Percentiles rank a stretch among this genome's conserved stretches.
phyloP scores from a whole-genome alignment of 106 monocot genomes.

The Platanthera zijinensis region DNA sequence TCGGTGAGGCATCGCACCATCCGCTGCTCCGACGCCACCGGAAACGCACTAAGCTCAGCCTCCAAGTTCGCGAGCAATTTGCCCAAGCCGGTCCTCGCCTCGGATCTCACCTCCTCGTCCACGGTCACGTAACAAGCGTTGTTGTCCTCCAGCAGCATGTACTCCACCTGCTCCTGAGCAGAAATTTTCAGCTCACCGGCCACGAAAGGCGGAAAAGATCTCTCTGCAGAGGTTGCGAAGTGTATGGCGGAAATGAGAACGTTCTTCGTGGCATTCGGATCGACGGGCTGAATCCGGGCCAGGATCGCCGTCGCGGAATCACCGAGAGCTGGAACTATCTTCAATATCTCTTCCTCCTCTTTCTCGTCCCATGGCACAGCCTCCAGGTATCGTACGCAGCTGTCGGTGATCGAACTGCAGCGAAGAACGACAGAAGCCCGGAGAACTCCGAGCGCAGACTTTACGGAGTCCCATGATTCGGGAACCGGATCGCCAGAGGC shows the following conservation, averaged over 20 bases:
- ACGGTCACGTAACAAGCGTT: conserved; percentile 47
- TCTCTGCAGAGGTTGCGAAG: conserved; percentile 46
- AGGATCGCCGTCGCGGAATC: conserved; percentile 35
- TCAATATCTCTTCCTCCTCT: conserved; percentile 87
- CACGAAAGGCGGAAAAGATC: conserved; percentile 45
- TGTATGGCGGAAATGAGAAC: conserved; percentile 82
- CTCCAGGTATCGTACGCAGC: conserved; percentile 73
- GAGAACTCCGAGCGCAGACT: conserved; percentile 73
- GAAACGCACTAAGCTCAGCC: conserved; percentile 28
- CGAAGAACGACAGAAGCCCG: conserved; percentile 52
- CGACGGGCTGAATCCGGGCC: conserved; percentile 53
- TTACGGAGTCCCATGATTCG: conserved; percentile 64
- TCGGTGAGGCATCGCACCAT: conserved; percentile 49
- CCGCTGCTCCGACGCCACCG: conserved; percentile 45
- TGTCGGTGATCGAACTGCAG: conserved; percentile 41
- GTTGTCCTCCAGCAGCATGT: conserved; percentile 79
- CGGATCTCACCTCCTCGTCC: conserved; percentile 64
- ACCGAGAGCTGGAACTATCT: conserved; percentile 46
- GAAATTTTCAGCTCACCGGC: conserved; percentile 73
- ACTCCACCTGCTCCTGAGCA: conserved; percentile 92
- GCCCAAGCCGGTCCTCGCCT: conserved; percentile 37
- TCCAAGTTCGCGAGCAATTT: conserved; percentile 49
- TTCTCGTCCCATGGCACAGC: conserved; percentile 94
- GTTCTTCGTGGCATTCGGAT: conserved; percentile 54
- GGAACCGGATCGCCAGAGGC: conserved; percentile 36